Percentiles rank a stretch among this genome's conserved stretches.
Evolutionary conservation across 2,329 filamentous ascomycete genomes (phyloP).

Genomic region (Aspergillus pseudoviridinutans): DNA sequence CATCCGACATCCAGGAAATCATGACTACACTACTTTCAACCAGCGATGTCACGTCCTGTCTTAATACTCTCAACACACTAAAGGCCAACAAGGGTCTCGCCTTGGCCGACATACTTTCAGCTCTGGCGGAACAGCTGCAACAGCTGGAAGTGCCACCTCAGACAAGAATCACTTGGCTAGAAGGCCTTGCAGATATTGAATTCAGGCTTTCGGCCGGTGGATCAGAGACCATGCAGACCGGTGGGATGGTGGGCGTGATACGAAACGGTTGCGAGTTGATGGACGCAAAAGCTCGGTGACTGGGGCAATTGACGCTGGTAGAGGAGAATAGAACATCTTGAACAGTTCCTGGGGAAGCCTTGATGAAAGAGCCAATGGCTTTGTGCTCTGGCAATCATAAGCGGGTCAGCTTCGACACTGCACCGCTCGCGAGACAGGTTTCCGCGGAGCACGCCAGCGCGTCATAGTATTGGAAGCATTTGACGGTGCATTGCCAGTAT

Average conservation of each 20-base stretch:
- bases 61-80: slow-evolving; percentile 81
- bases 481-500: background rate
- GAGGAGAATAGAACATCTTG: background rate
- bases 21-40: slow-evolving; percentile 78
- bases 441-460: background rate
- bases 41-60: slow-evolving; percentile 81
- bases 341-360: background rate
- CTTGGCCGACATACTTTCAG: slow-evolving; percentile 87
- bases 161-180: slow-evolving; percentile 86
- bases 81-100: slow-evolving; percentile 84
- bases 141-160: slow-evolving; percentile 80
- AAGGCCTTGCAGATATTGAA: slow-evolving; percentile 88
- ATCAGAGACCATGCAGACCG: slow-evolving; percentile 84
- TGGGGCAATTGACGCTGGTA: slow-evolving; percentile 6
- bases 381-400: background rate
- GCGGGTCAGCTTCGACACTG: background rate
- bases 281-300: slow-evolving; percentile 34
- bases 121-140: slow-evolving; percentile 75
- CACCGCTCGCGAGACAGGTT: background rate
- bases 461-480: background rate
- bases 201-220: slow-evolving; percentile 84
- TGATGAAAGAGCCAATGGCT: background rate
- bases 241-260: slow-evolving; percentile 85
- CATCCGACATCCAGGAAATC: slow-evolving; percentile 80
- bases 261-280: slow-evolving; percentile 79